Evolutionary conservation across 164 flowering plant species (phyloP).

Genomic region (Nymphaea thermarum): DNA sequence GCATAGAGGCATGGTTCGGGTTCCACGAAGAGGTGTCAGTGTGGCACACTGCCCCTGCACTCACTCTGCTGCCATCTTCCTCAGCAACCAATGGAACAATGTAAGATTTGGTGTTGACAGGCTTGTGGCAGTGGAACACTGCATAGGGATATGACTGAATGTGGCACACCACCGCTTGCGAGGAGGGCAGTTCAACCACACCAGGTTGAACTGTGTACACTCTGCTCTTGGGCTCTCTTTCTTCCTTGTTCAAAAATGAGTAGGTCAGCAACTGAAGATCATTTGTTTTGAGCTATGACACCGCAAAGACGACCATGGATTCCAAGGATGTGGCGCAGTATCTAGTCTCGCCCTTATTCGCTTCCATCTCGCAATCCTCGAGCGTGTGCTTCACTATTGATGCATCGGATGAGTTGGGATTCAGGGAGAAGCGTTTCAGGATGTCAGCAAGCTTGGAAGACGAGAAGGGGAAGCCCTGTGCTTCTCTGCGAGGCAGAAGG

Average conservation of each 20-base stretch:
- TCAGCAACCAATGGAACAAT: background rate
- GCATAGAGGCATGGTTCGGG: background rate
- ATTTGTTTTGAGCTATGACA: background rate
- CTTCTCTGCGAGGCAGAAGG: background rate
- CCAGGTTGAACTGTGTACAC: background rate
- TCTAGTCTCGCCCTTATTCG: background rate
- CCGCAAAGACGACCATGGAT: background rate
- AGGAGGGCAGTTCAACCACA: background rate
- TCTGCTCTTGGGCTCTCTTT: background rate
- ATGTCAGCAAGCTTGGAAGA: background rate
- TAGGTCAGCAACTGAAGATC: background rate
- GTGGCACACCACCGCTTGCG: background rate
- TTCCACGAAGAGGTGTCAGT: background rate
- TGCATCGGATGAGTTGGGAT: background rate
- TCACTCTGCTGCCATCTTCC: slow-evolving; percentile 1
- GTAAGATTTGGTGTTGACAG: background rate
- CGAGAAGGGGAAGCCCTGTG: background rate
- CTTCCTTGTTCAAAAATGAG: background rate
- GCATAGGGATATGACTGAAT: background rate
- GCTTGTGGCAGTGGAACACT: background rate
- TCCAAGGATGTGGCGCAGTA: background rate
- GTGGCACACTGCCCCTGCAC: background rate
- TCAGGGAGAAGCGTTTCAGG: background rate
- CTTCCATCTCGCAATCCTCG: background rate
- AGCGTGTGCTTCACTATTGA: background rate